A percentile compares a stretch with the other conserved stretches of the same genome.
phyloP scores from a whole-genome alignment of 2,329 filamentous ascomycete species.

The Metarhizium robertsii region DNA sequence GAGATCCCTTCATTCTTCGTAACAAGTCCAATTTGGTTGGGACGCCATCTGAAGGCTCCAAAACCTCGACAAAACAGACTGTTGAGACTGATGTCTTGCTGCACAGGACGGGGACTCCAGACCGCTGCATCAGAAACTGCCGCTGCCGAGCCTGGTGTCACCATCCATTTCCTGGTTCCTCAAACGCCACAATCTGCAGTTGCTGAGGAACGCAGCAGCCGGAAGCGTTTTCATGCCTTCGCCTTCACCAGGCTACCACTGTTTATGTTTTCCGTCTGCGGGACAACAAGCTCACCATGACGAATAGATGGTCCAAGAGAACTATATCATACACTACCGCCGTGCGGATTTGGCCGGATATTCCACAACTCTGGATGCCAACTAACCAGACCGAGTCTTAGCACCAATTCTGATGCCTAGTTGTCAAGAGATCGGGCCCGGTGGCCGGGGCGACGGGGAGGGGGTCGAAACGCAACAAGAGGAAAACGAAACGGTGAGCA shows the following conservation, averaged over 20 bases:
- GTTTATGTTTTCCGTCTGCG: too few relatives aligned
- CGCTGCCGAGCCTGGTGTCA: neutral
- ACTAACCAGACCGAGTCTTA: neutral
- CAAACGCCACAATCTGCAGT: neutral
- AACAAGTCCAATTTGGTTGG: too few relatives aligned
- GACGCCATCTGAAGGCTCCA: too few relatives aligned
- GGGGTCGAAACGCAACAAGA: neutral
- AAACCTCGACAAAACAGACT: too few relatives aligned
- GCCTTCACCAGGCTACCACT: neutral
- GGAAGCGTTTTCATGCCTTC: neutral
- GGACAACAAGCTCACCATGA: too few relatives aligned
- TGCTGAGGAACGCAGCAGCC: neutral
- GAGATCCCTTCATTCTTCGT: too few relatives aligned
- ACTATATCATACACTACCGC: neutral
- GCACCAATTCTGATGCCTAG: neutral
- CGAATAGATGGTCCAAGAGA: neutral
- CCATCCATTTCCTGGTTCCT: neutral
- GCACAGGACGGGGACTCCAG: too few relatives aligned
- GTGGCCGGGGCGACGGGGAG: neutral
- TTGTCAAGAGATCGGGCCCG: neutral
- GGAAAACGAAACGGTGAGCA: neutral
- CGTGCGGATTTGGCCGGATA: neutral
- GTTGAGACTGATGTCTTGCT: too few relatives aligned
- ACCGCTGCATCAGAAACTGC: neutral
- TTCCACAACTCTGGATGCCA: neutral